Percentiles rank a stretch among this genome's conserved stretches.
phyloP scores from a whole-genome alignment of 208 protist genomes.

The Acanthamoeba royreba region DNA sequence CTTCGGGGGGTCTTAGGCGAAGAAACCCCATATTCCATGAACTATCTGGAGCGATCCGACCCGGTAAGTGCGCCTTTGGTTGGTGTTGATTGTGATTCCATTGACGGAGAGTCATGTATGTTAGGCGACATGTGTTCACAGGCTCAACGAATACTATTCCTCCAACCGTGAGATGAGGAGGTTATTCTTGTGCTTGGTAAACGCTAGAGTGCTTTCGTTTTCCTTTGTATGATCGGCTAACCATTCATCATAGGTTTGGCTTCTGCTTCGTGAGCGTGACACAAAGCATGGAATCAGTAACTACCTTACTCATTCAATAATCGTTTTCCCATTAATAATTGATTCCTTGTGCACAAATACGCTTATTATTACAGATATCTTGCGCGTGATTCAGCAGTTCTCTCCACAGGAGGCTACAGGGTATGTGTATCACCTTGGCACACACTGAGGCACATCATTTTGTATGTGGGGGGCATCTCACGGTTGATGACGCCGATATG shows the following conservation, averaged over 20 bases:
- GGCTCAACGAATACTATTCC: not conserved
- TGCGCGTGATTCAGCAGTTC: not conserved
- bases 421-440: not conserved
- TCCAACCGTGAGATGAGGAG: not conserved
- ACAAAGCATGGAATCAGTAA: too few relatives aligned
- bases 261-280: slow-evolving; percentile 1
- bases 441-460: too few relatives aligned
- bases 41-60: not conserved
- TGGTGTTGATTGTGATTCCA: not conserved
- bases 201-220: not conserved
- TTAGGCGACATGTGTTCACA: not conserved
- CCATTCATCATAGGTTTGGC: not conserved
- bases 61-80: too few relatives aligned
- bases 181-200: not conserved
- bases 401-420: not conserved
- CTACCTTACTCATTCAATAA: too few relatives aligned
- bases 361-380: not conserved
- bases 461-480: too few relatives aligned
- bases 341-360: not conserved
- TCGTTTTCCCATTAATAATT: not conserved
- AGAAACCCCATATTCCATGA: not conserved
- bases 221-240: not conserved
- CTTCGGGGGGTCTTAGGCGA: not conserved
- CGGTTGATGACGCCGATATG: too few relatives aligned
- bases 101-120: not conserved